Evolutionary conservation across 148 eudicot genomes (phyloP).

Genomic region (Selenicereus undatus): DNA sequence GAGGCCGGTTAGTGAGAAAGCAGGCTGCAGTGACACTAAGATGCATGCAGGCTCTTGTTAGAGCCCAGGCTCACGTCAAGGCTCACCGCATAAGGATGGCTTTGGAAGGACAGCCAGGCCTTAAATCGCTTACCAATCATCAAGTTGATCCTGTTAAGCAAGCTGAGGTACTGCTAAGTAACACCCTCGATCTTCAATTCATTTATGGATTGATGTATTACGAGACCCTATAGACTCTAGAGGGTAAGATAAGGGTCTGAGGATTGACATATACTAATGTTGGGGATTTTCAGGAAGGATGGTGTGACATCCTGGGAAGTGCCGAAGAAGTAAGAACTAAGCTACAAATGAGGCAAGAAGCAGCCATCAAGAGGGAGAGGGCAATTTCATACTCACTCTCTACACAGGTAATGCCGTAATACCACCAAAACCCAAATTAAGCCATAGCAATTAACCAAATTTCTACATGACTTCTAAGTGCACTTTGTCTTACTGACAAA

Average conservation of each 20-base stretch:
- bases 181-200: too few species aligned
- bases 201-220: not conserved
- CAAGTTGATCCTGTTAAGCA: slow-evolving; percentile 49
- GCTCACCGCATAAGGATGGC: slow-evolving; percentile 44
- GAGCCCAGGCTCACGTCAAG: slow-evolving; percentile 71
- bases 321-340: slow-evolving; percentile 66
- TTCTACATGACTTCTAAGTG: not conserved
- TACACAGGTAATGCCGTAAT: slow-evolving; percentile 46
- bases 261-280: not conserved
- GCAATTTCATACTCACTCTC: slow-evolving; percentile 56
- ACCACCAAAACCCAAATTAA: not conserved
- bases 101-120: slow-evolving; percentile 24
- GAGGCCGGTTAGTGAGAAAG: slow-evolving; percentile 79
- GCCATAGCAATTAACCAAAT: not conserved
- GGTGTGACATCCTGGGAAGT: slow-evolving; percentile 84
- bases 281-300: slow-evolving; percentile 47
- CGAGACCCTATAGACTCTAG: not conserved
- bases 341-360: slow-evolving; percentile 77
- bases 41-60: slow-evolving; percentile 92
- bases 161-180: slow-evolving; percentile 50
- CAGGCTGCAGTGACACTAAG: slow-evolving; percentile 77
- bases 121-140: slow-evolving; percentile 20
- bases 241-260: not conserved
- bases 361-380: slow-evolving; percentile 72
- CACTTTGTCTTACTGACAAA: not conserved